Evolutionary conservation across 176 grass and related monocot species (phyloP), one percentile per base, ranked within the genome.

Genomic region (Avena atlantica): DNA sequence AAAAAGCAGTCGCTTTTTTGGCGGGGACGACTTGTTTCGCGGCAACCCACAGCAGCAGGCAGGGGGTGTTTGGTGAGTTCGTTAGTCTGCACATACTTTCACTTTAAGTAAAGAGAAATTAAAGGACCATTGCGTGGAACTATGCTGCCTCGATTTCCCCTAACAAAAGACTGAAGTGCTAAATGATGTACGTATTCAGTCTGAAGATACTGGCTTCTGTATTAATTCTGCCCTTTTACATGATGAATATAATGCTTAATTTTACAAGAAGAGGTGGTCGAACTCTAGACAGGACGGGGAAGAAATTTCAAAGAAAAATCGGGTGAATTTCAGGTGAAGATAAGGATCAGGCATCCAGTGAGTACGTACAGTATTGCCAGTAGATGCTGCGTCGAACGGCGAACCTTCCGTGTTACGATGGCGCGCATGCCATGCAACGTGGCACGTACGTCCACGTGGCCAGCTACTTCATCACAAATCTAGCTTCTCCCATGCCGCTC

Each of bases 81-180:
- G 21, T 80, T 80, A 62, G 40, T 17, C 7, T 44, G 50, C 23
- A 4, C 11, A 11, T 65, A 17, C 17, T 27, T 67, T 66, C 7
- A 16, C 86, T 88, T 89, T 74, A 85, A 85, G 88, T 81, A 81
- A 89, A 85, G 88, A 81, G 9, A 13, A 48, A 42, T 42, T 42
- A 42, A 81, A 89, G 82, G 82, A 68, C 88, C 88, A 48, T 48
- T 74, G 87, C 56, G 51, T 62, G 57, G 57, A 47, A 59, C 73
- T 65, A 85, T 14, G 23, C 69, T 80, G 82, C 74, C 58, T 13
- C 40, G 8, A 25, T 61, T 80, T 74, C 45, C 40, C 87, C 76
- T 80, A 57, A 57, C 82, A 84, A 7, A 4, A 42, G 82, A 55
- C 45, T 48, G 9, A 48, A 48, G 45, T 48, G 45, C 45, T 48